Percentiles rank a stretch among this genome's conserved stretches.
phyloP scores from a whole-genome alignment of 1,139 yeast species.

The Groenewaldozyma sp. region DNA sequence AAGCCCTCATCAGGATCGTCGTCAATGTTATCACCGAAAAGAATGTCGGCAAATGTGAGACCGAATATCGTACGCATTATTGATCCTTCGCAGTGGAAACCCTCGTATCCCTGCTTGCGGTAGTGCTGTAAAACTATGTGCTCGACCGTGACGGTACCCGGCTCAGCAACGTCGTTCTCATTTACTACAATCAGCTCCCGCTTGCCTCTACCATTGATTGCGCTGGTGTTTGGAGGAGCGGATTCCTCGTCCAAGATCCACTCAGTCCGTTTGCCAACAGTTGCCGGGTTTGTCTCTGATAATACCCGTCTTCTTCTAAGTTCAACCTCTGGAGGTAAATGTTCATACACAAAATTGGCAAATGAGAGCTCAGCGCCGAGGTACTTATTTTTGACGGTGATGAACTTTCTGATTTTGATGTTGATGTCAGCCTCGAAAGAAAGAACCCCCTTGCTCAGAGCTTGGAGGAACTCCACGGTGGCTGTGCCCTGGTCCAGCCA shows the following conservation, averaged over 20 bases:
- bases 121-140: slow-evolving; percentile 27
- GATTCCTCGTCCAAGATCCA: not conserved
- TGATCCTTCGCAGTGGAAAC: slow-evolving; percentile 31
- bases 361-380: not conserved
- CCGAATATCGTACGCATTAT: slow-evolving; percentile 26
- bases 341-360: not conserved
- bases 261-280: slow-evolving; percentile 3
- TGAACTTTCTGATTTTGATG: not conserved
- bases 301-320: not conserved
- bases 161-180: not conserved
- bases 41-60: slow-evolving; percentile 26
- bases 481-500: slow-evolving; percentile 1
- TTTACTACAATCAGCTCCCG: too few relatives aligned
- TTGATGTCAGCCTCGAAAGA: slow-evolving; percentile 2
- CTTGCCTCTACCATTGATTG: not conserved
- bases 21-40: slow-evolving; percentile 16
- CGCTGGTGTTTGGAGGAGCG: too few relatives aligned
- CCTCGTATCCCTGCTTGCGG: slow-evolving; percentile 24
- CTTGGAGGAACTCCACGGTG: not conserved
- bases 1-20: not conserved
- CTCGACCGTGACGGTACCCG: slow-evolving; percentile 26
- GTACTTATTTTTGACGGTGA: slow-evolving; percentile 1
- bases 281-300: not conserved
- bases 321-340: not conserved
- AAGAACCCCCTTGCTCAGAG: not conserved